Base-by-base conservation (phyloP, 345 rosid genomes). In the Eucalyptus brandiana region DNA sequence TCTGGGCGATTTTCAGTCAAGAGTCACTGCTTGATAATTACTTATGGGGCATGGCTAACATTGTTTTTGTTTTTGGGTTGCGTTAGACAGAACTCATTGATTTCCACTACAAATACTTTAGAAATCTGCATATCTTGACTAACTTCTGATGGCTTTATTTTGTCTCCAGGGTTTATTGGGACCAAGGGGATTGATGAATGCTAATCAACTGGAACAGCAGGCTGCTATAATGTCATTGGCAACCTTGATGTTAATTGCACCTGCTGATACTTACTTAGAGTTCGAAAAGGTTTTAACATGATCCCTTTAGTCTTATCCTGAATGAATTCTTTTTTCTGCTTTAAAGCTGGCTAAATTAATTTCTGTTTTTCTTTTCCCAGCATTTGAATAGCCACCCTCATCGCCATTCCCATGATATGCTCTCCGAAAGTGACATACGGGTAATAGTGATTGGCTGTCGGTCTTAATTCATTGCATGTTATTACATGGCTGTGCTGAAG, bases 221-320 rank as follows among this genome's bases (percentile, higher is more conserved):
- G 97, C 98, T 26, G 97, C 99, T 13, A 90, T 96, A 80, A 92
- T 93, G 90, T 94, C 97, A 50, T 86, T 98, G 90, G 93, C 94
- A 37, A 95, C 99, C 83, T 91, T 98, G 94, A 98, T 97, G 99
- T 92, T 95, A 83, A 92, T 96, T 90, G 91, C 92, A 86, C 98
- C 99, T 87, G 91, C 92, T 69, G 96, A 96, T 89, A 95, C 94
- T 34, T 97, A 94, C 90, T 56, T 89, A 89, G 96, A 93, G 93
- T 96, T 98, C 91, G 94, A 94, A 92, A 95, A 91, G 99, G 99
- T 97, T 93, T 76, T 76, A 76, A 76, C 47, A 11, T 76, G 47
- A 76, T 76, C 47, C 47, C 45, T 21, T 76, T 76, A 76, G 44
- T 23, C 65, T 89, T 24, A 69, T 86, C 23, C 53, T 21, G 53